Conservation (phyloP, 176 grass and related monocot species). For the Raddia distichophylla region DNA sequence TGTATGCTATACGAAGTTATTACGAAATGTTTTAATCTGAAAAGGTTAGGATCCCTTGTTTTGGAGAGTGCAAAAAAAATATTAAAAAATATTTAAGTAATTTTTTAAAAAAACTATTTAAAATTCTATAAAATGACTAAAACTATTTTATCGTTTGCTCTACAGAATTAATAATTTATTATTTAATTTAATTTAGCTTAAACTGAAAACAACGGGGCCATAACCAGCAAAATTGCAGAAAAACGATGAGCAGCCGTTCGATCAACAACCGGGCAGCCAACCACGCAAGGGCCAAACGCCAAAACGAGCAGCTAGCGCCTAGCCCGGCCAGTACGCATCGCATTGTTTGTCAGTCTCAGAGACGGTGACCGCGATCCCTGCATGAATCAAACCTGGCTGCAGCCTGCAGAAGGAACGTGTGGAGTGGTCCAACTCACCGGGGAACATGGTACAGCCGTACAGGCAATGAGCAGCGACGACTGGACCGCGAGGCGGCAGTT, state of each 20-base stretch:
- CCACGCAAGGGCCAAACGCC: not conserved
- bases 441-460: not conserved
- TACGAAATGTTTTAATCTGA: too few species aligned
- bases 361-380: not conserved
- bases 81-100: too few species aligned
- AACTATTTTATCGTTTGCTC: too few species aligned
- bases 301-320: not conserved
- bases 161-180: too few species aligned
- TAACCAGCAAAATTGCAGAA: not conserved
- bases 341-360: not conserved
- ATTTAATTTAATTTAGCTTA: too few species aligned
- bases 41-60: too few species aligned
- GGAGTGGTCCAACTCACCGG: not conserved
- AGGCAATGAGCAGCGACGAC: not conserved
- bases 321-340: too few species aligned
- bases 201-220: too few species aligned
- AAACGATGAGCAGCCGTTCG: not conserved
- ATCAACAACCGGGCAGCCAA: slow-evolving; percentile 17
- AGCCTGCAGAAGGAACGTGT: not conserved
- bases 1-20: too few species aligned
- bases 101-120: too few species aligned
- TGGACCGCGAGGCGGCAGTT: not conserved
- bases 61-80: too few species aligned
- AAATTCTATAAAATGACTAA: too few species aligned
- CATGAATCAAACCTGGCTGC: not conserved